A percentile compares a stretch with the other conserved stretches of the same genome.
Conservation (phyloP, 768 basidiomycete species). For the Termitomyces sp. region DNA sequence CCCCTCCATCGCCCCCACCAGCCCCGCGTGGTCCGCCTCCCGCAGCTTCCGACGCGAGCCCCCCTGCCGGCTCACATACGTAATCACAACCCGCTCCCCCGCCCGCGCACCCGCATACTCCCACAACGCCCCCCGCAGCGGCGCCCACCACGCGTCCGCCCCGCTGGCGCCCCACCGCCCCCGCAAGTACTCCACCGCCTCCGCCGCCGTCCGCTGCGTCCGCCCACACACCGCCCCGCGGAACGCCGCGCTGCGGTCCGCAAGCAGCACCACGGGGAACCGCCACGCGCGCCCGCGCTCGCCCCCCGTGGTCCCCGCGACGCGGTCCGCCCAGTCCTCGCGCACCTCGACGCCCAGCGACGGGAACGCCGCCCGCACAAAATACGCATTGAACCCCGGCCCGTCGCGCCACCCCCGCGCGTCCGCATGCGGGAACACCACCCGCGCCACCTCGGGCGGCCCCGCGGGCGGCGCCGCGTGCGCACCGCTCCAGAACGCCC, state of each 20-base stretch:
- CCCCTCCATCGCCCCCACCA: conserved; percentile 48
- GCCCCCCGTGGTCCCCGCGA: conserved; percentile 3
- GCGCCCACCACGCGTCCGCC: conserved; percentile 73
- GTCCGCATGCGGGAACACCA: conserved; percentile 63
- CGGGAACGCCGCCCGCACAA: conserved; percentile 72
- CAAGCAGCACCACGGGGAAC: conserved; percentile 63
- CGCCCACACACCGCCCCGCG: conserved; percentile 59
- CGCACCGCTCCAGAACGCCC: conserved; percentile 69
- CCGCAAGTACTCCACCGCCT: conserved; percentile 51
- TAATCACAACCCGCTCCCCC: conserved; percentile 49
- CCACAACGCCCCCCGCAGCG: conserved; percentile 60
- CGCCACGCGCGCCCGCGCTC: conserved; percentile 53
- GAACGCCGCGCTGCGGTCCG: conserved; percentile 75
- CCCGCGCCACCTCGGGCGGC: conserved; percentile 57
- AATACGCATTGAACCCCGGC: conserved; percentile 74
- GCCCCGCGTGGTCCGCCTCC: conserved; percentile 44
- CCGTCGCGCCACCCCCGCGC: conserved; percentile 67
- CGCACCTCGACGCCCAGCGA: conserved; percentile 61
- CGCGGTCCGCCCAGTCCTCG: conserved; percentile 69
- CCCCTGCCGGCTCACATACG: conserved; percentile 70
- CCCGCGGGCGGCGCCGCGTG: conserved; percentile 8
- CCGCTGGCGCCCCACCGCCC: conserved; percentile 26
- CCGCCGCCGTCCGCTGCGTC: conserved; percentile 69
- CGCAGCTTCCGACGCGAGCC: conserved; percentile 45
- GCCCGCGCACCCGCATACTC: conserved; percentile 49